A percentile compares a stretch with the other conserved stretches of the same genome.
Evolutionary conservation across 192 early-diverging fungal species (phyloP).

Genomic region (Spinellus fusiger): DNA sequence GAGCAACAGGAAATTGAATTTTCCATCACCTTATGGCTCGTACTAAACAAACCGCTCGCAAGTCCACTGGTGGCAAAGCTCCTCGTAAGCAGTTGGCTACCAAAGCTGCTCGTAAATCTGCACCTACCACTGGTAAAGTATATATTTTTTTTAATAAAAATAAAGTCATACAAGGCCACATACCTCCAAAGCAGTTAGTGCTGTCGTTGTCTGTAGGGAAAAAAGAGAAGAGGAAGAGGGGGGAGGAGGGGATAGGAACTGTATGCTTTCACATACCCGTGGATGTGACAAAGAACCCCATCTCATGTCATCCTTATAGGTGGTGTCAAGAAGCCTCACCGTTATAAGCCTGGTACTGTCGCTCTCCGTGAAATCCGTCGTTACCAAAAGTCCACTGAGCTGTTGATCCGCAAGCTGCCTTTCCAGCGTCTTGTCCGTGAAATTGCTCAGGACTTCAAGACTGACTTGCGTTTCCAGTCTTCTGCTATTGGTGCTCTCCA

Average conservation of each 20-base stretch:
- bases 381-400: slow-evolving; percentile 94
- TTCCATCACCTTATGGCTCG: slow-evolving; percentile 42
- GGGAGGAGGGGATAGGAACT: no score
- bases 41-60: slow-evolving; percentile 93
- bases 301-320: not conserved
- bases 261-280: no score
- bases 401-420: slow-evolving; percentile 87
- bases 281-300: no score
- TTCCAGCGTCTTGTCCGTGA: slow-evolving; percentile 97
- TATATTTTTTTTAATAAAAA: no score
- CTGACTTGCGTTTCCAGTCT: slow-evolving; percentile 97
- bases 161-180: no score
- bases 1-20: no score
- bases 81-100: slow-evolving; percentile 94
- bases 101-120: slow-evolving; percentile 95
- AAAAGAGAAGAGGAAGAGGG: no score
- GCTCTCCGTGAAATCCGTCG: slow-evolving; percentile 89
- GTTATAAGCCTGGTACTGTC: slow-evolving; percentile 83
- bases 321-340: slow-evolving; percentile 89
- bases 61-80: slow-evolving; percentile 96
- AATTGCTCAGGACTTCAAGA: slow-evolving; percentile 99
- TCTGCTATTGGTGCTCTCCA: slow-evolving; percentile 98
- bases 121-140: slow-evolving; percentile 74
- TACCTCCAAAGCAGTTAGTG: no score
- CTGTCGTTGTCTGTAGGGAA: no score